Evolutionary conservation across 192 early-diverging fungal genomes (phyloP).

Genomic region (Geranomyces michiganensis): DNA sequence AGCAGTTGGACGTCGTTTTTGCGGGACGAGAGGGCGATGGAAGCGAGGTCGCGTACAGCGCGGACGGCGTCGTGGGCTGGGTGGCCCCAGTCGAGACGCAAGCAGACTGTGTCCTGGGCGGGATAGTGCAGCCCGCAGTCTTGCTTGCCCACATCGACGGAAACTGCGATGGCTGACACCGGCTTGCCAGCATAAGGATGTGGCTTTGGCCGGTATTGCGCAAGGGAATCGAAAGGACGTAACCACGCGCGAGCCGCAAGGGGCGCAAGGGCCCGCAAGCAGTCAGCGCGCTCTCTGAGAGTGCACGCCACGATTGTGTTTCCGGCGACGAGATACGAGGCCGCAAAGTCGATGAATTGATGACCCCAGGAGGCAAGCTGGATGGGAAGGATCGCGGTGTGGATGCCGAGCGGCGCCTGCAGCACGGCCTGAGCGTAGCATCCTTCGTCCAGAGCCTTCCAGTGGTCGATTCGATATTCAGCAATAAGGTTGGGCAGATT

Average conservation of each 20-base stretch:
- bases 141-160: not conserved
- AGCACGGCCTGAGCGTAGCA: conserved; percentile 5
- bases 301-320: not conserved
- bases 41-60: not conserved
- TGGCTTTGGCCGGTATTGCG: not conserved
- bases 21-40: not conserved
- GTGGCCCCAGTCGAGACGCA: conserved; percentile 3
- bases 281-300: not conserved
- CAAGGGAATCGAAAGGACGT: not conserved
- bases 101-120: not conserved
- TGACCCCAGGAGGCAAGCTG: conserved; percentile 1
- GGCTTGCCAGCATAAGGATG: not conserved
- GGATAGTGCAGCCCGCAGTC: conserved; percentile 10
- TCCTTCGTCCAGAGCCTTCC: conserved; percentile 10
- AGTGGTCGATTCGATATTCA: not conserved
- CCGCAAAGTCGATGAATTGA: not conserved
- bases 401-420: conserved; percentile 5
- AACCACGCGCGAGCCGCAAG: conserved; percentile 4
- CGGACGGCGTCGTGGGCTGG: conserved; percentile 8
- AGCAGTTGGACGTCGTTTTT: not conserved
- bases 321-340: not conserved
- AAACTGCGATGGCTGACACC: not conserved
- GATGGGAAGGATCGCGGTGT: conserved; percentile 5
- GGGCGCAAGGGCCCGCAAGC: not conserved
- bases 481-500: not conserved